Evolutionary conservation across 352 stramenopile species (phyloP), one percentile per base, ranked within the genome.

Genomic region (Phytophthora chlamydospora): DNA sequence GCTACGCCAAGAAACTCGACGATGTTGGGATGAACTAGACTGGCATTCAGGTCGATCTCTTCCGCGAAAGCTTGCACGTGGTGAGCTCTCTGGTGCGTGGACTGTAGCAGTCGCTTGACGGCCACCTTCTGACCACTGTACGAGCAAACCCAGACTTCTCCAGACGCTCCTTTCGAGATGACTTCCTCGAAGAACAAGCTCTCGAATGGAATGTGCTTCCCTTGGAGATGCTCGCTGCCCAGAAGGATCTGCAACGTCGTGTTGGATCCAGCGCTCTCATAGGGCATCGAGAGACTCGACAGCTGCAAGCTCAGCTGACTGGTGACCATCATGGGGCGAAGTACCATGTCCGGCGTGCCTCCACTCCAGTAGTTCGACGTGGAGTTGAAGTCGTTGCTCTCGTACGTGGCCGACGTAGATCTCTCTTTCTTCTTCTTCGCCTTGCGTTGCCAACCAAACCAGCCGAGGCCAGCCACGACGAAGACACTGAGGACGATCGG

Each of bases 141-240:
- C 24, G 75, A 47, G 19, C 75, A 77, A 7, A 85, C 39, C 70
- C 75, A 88, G 4, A 88, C 71, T 68, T 85, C 78, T 36, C 71
- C 66, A 21, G 63, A 76, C 8, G 58, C 62, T 27, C 71, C 66
- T 43, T 70, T 76, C 1, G 58, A 73, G 16, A 73, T 9, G 3
- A 61, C 27, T 46, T 44, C 50, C 42, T 60, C 44, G 38, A 69
- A 69, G 13, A 40, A 36, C 1, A 79, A 16, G 16, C 52, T 66
- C 19, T 72, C 54, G 13, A 40, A 68, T 0, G 52, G 36, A 16
- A 76, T 48, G 16, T 55, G 58, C 46, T 71, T 75, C 0, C 48
- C 66, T 6, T 48, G 24, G 1, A 75, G 50, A 11, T 68, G 29
- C 2, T 58, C 27, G 21, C 64, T 69, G 11, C 34, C 29, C 1